These are phyloP conservation scores for Apiospora saccharicola DNA, from an alignment of 2,329 filamentous ascomycete genomes.

Conservation along the genomic window DNA sequence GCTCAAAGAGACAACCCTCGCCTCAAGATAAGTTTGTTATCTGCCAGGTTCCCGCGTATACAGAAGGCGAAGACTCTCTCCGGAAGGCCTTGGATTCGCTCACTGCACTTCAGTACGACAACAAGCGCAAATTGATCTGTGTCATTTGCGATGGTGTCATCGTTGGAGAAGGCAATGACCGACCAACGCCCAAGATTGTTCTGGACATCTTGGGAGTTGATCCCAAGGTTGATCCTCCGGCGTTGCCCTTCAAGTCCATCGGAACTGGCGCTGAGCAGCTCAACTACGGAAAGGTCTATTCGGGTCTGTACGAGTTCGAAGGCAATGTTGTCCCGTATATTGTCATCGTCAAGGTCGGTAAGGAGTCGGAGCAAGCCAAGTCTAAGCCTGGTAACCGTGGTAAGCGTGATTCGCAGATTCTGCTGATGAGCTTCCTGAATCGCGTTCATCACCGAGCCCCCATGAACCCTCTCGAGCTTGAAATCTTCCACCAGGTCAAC, in stretches of 20 bases:
- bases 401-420: constrained; percentile 96
- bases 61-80: constrained; percentile 94
- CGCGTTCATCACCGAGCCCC: constrained; percentile 92
- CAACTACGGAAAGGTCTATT: constrained; percentile 99
- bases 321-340: constrained; percentile 97
- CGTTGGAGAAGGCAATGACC: constrained; percentile 93
- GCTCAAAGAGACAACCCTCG: constrained; percentile 85
- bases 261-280: constrained; percentile 89
- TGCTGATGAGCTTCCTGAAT: constrained; percentile 97
- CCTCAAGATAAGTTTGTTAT: constrained; percentile 99
- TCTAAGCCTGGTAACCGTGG: constrained; percentile 96
- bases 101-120: constrained; percentile 94
- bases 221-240: constrained; percentile 93
- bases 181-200: constrained; percentile 96
- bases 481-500: constrained; percentile 99
- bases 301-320: constrained; percentile 95
- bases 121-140: constrained; percentile 96
- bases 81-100: constrained; percentile 93
- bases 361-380: constrained; percentile 91
- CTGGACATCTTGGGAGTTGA: constrained; percentile 97
- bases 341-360: constrained; percentile 95
- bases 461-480: constrained; percentile 95
- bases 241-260: constrained; percentile 92
- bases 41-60: constrained; percentile 97
- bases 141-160: constrained; percentile 98